phyloP scores from a whole-genome alignment of 2,329 filamentous ascomycete genomes.

The Penicillium sp. region DNA sequence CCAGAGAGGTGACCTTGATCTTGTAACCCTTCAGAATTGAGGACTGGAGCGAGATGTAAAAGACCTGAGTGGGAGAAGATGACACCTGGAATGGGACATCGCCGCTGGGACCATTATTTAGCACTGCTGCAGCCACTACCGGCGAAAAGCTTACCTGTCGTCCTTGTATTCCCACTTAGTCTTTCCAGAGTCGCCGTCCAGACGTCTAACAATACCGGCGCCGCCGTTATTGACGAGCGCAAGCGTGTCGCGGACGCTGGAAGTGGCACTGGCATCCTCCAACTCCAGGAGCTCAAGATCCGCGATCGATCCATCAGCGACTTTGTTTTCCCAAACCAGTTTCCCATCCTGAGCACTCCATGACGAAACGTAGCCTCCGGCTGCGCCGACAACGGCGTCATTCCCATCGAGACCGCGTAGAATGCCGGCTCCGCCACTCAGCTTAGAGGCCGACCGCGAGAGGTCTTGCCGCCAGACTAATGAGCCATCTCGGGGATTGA shows the following conservation, averaged over 20 bases:
- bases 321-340: slow-evolving; percentile 68
- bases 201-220: slow-evolving; percentile 62
- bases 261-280: slow-evolving; percentile 53
- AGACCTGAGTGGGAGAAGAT: slow-evolving; percentile 66
- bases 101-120: slow-evolving; percentile 47
- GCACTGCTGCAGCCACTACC: not conserved
- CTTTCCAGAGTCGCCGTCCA: slow-evolving; percentile 70
- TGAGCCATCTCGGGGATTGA: slow-evolving; percentile 82
- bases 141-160: slow-evolving; percentile 43
- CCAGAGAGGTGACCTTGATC: slow-evolving; percentile 71
- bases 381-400: slow-evolving; percentile 71
- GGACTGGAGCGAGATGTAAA: slow-evolving; percentile 72
- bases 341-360: slow-evolving; percentile 84
- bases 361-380: slow-evolving; percentile 67
- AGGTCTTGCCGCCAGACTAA: slow-evolving; percentile 84
- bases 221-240: slow-evolving; percentile 58
- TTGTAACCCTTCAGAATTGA: slow-evolving; percentile 66
- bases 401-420: slow-evolving; percentile 76
- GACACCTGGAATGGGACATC: slow-evolving; percentile 74
- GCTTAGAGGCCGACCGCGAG: slow-evolving; percentile 41
- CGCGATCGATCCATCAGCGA: slow-evolving; percentile 47
- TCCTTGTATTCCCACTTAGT: slow-evolving; percentile 78
- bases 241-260: slow-evolving; percentile 60
- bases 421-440: slow-evolving; percentile 34
- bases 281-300: slow-evolving; percentile 72